These are phyloP conservation scores for Russula griseocarnosa DNA, from an alignment of 768 basidiomycete species.

Conservation along the genomic window DNA sequence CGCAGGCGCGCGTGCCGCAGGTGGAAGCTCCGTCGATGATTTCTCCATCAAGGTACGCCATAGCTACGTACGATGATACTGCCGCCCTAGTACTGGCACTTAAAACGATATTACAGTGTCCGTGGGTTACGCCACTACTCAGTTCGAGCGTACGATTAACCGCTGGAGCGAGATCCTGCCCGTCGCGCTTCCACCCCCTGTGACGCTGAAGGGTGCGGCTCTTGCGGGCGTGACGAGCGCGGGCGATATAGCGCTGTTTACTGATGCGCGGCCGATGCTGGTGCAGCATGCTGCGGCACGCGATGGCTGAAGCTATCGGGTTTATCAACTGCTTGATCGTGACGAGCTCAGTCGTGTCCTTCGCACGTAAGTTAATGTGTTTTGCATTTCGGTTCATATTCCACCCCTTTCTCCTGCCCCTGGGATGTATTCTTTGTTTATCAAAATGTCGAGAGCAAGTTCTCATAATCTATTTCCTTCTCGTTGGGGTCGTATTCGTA, in stretches of 20 bases:
- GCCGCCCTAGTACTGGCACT: background rate
- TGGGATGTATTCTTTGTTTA: background rate
- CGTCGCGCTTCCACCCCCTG: constrained; percentile 51
- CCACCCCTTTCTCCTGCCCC: too few species aligned
- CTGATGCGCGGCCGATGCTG: constrained; percentile 52
- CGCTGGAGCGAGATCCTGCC: constrained; percentile 78
- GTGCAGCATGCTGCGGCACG: constrained; percentile 77
- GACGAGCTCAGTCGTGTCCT: constrained; percentile 80
- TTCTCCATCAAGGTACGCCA: constrained; percentile 73
- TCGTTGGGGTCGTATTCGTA: constrained; percentile 32
- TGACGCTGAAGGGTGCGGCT: constrained; percentile 53
- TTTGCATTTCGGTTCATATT: background rate
- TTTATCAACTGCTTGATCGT: constrained; percentile 83
- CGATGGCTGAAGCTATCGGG: constrained; percentile 72
- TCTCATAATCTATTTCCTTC: background rate
- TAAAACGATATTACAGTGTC: background rate
- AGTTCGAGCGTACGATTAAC: constrained; percentile 75
- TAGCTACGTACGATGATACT: background rate
- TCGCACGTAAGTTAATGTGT: constrained; percentile 69
- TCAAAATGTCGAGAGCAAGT: background rate
- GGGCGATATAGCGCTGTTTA: constrained; percentile 38
- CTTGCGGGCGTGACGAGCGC: constrained; percentile 55
- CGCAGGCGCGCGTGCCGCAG: too few species aligned
- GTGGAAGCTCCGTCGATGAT: constrained; percentile 72
- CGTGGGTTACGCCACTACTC: constrained; percentile 43